Evolutionary conservation across 805 yeast species (phyloP), one percentile per base, ranked within the genome.

Genomic region (Isabelozyma heimii): DNA sequence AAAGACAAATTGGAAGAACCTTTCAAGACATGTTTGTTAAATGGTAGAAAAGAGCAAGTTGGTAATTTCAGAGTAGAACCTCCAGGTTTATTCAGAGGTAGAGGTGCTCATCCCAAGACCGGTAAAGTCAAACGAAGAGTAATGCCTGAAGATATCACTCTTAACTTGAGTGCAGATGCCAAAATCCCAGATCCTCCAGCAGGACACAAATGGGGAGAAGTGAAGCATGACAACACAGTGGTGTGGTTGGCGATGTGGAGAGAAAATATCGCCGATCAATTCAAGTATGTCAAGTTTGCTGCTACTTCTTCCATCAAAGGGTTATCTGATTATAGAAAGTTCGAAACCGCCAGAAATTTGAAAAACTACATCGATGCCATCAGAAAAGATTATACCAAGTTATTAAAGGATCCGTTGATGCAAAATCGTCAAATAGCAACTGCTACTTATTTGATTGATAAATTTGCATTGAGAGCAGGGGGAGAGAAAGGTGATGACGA

Each of bases 201-300:
- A 10, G 97, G 97, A 1, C 97, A 90, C 59, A 55, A 73, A 40
- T 92, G 99, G 99, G 97, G 88, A 13, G 96, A 89, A 56, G 77
- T 92, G 24, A 80, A 79, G 55, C 95, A 91, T 64, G 97, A 92
- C 64, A 86, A 87, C 57, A 85, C 91, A 0, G 97, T 91, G 26
- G 83, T 92, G 10, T 92, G 99, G 99, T 75, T 92, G 47, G 98
- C 97, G 0, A 91, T 86, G 88, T 92, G 97, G 97, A 84, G 87
- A 63, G 98, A 92, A 67, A 92, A 92, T 61, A 88, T 92, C 56
- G 83, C 89, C 44, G 88, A 87, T 55, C 77, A 86, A 27, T 81
- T 84, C 58, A 92, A 92, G 66, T 92, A 92, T 63, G 98, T 92
- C 46, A 76, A 96, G 62, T 83, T 92, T 67, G 96, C 97, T 5